Percentiles rank a stretch among this genome's conserved stretches.
These are phyloP conservation scores for Toxicodendron radicans DNA, from an alignment of 345 rosid genomes.

Conservation along the genomic window DNA sequence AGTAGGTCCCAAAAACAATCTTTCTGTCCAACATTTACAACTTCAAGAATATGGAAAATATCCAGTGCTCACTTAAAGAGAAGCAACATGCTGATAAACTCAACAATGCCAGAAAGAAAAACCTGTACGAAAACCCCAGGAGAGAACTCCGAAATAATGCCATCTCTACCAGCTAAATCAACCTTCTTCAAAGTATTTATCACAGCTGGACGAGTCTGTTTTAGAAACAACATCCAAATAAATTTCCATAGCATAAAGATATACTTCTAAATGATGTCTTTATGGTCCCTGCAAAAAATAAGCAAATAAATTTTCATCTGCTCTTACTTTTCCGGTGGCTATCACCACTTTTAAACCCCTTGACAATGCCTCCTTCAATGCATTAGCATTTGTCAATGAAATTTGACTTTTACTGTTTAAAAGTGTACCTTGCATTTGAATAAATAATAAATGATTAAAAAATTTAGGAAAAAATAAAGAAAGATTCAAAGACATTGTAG, in stretches of 20 bases:
- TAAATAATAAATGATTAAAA: constrained; percentile 23
- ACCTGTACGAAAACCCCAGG: constrained; percentile 98
- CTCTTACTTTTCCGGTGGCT: constrained; percentile 89
- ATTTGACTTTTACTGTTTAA: constrained; percentile 79
- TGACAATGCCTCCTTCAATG: constrained; percentile 79
- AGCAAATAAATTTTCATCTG: not conserved
- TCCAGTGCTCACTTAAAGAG: not conserved
- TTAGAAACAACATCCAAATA: constrained; percentile 21
- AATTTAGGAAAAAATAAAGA: constrained; percentile 8
- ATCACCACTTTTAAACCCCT: constrained; percentile 90
- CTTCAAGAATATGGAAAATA: constrained; percentile 10
- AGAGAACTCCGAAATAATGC: constrained; percentile 70
- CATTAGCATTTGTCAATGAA: constrained; percentile 63
- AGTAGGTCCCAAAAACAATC: not conserved
- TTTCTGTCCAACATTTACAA: not conserved
- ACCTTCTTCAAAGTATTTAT: constrained; percentile 56
- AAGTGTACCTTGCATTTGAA: constrained; percentile 63
- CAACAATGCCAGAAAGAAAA: constrained; percentile 19
- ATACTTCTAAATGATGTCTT: not conserved
- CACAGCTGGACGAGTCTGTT: constrained; percentile 80
- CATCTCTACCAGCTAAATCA: constrained; percentile 74
- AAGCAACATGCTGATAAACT: constrained; percentile 3
- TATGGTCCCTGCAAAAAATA: constrained; percentile 11
- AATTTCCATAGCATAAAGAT: constrained; percentile 5
- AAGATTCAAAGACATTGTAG: constrained; percentile 16